Percentiles rank a stretch among this genome's conserved stretches.
phyloP scores from a whole-genome alignment of 805 yeast genomes.

The Brettanomyces naardenensis region DNA sequence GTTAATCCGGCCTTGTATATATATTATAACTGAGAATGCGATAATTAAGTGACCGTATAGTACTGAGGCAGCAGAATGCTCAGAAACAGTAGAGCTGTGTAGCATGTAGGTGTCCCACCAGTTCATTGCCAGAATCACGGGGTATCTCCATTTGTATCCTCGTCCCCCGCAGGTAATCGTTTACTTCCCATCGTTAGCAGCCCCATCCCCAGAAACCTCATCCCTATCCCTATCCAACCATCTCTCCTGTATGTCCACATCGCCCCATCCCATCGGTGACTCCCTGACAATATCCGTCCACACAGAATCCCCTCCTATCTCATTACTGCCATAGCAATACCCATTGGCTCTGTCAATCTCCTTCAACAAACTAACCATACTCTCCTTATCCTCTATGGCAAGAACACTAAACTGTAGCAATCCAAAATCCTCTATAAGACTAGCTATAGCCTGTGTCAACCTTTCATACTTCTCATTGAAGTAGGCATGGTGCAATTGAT shows the following conservation, averaged over 20 bases:
- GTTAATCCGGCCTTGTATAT: no score
- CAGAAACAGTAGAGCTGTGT: no score
- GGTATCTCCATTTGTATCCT: no score
- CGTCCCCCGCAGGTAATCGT: no score
- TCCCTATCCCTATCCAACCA: no score
- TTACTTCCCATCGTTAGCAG: not conserved
- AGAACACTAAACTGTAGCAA: constrained; percentile 84
- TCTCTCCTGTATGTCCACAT: constrained; percentile 81
- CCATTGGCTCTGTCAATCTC: constrained; percentile 89
- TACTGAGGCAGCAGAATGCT: no score
- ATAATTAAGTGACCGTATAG: no score
- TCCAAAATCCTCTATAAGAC: constrained; percentile 79
- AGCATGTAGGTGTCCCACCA: no score
- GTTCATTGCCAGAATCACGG: no score
- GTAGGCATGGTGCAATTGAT: constrained; percentile 53
- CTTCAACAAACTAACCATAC: constrained; percentile 78
- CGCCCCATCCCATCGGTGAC: constrained; percentile 45
- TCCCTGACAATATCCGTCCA: constrained; percentile 96
- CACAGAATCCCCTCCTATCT: constrained; percentile 91
- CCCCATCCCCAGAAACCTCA: constrained; percentile 10
- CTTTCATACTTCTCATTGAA: constrained; percentile 35
- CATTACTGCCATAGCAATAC: constrained; percentile 85
- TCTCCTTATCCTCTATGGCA: constrained; percentile 82
- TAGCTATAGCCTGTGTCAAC: constrained; percentile 72
- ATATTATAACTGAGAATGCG: no score